These are phyloP conservation scores for Trebouxia sp. DNA, from an alignment of 139 green algal genomes.

Conservation along the genomic window DNA sequence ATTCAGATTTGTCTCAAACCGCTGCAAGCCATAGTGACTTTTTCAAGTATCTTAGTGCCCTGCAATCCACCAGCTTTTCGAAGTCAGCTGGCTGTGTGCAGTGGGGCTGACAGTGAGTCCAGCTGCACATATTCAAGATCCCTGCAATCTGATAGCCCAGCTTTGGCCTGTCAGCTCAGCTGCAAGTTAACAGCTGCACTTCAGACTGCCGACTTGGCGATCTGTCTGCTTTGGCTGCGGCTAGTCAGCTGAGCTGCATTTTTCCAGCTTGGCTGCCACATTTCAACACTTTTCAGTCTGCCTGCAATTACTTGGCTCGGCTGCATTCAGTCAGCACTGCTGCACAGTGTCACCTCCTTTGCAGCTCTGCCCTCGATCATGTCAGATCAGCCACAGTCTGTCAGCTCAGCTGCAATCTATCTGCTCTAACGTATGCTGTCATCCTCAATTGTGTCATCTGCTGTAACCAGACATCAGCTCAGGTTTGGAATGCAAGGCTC, in stretches of 20 bases:
- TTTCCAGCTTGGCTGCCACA: background rate
- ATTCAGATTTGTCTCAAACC: no score
- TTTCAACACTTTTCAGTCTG: background rate
- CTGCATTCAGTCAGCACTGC: slow-evolving; percentile 24
- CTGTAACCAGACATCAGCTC: no score
- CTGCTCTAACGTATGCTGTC: no score
- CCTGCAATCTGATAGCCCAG: background rate
- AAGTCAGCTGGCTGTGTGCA: background rate
- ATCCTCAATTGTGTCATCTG: no score
- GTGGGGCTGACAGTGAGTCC: background rate
- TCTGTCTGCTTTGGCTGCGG: background rate
- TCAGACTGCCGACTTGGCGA: background rate
- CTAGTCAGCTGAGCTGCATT: background rate
- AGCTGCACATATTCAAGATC: background rate
- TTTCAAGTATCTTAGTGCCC: no score
- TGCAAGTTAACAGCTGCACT: background rate
- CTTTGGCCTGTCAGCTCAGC: background rate
- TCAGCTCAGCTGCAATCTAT: no score
- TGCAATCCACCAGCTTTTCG: no score
- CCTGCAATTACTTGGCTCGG: slow-evolving; percentile 5
- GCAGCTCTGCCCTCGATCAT: slow-evolving; percentile 1
- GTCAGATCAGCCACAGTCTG: slow-evolving; percentile 1
- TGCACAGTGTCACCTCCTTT: slow-evolving; percentile 23
- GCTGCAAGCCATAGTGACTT: no score
- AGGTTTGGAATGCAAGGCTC: no score